Base-by-base conservation (phyloP, 1,139 yeast species). In the Arxiozyma slooffiae region DNA sequence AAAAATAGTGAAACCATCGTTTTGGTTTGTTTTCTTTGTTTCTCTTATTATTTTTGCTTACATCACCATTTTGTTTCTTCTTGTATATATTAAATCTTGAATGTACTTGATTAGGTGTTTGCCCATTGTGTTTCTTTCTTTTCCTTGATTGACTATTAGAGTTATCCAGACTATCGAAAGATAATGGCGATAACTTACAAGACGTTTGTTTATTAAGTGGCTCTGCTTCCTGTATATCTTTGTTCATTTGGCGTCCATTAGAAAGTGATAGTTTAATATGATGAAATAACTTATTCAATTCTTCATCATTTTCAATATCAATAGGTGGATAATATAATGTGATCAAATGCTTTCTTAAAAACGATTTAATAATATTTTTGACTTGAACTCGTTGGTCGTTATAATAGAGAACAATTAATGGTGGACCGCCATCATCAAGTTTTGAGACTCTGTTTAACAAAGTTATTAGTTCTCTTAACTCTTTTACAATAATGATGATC, bases 361-460 rank as follows among this genome's bases (percentile, higher is more conserved):
- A 58, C 2, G 59, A 52, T 38, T 57, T 58, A 20, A 63, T 44
- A 9, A 57, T 47, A 50, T 57, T 57, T 40, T 60, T 58, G 5
- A 62, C 57, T 42, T 61, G 63, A 30, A 59, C 56, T 20, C 56
- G 55, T 48, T 60, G 61, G 16, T 62, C 66, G 22, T 56, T 52
- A 36, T 61, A 61, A 49, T 63, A 62, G 7, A 62, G 53, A 3
- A 64, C 58, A 23, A 61, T 55, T 6, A 63, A 53, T 14, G 64
- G 60, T 17, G 50, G 49, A n/a, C 57, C 55, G 3, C 52, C 23
- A 5, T 26, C 49, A 21, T 56, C 55, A 9, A 42, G 22, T 16
- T 55, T 54, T 34, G 59, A 57, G 2, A 61, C 50, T 47, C 57
- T 57, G 41, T 61, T 62, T 41, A 63, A 48, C 16, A 60, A 43